Evolutionary conservation across 345 rosid species (phyloP).

Genomic region (Fremontodendron californicum): DNA sequence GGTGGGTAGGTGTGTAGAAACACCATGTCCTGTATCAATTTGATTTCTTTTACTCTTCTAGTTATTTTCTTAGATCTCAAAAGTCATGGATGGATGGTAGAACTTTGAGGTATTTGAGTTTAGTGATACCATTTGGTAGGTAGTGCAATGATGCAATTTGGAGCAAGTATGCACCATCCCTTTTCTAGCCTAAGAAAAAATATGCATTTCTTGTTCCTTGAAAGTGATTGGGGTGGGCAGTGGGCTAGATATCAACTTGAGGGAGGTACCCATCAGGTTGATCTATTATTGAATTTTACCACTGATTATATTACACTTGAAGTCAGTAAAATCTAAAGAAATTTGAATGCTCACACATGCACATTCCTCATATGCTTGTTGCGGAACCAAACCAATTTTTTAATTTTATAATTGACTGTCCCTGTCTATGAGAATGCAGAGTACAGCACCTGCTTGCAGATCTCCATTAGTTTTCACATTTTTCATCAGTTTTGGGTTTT

Average conservation of each 20-base stretch:
- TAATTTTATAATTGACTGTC: neutral
- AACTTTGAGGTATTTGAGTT: neutral
- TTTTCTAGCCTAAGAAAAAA: neutral
- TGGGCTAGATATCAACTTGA: neutral
- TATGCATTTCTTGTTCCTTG: neutral
- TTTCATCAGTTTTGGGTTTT: neutral
- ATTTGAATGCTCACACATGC: neutral
- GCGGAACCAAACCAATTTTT: neutral
- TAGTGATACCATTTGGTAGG: neutral
- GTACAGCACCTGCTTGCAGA: neutral
- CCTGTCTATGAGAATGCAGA: neutral
- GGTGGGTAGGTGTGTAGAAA: constrained; percentile 45
- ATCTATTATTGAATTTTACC: neutral
- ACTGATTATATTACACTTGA: neutral
- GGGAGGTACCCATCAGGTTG: neutral
- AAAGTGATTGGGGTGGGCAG: neutral
- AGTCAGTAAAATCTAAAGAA: neutral
- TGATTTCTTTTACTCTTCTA: neutral
- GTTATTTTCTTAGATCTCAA: neutral
- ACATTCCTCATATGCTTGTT: neutral
- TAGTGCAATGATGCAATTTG: neutral
- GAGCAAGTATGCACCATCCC: neutral
- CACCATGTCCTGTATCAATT: neutral
- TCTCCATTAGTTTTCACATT: neutral
- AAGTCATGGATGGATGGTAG: neutral